Conservation (phyloP, 2,329 filamentous ascomycete genomes). For the Beauveria brongniartii region DNA sequence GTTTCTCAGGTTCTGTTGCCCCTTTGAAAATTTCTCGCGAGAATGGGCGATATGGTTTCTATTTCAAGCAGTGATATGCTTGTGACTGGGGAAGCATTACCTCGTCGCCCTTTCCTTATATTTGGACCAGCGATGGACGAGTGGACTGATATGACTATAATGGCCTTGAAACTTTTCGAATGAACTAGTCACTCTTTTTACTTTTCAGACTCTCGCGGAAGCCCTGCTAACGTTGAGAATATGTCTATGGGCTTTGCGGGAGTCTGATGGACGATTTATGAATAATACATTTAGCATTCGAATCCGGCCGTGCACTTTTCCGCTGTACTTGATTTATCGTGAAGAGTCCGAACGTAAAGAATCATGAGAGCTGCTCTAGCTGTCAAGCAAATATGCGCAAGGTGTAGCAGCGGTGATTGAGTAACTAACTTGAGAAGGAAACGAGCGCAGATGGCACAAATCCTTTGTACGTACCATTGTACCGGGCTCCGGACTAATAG, state of each 20-base stretch:
- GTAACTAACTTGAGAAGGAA: no score
- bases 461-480: no score
- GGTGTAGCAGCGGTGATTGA: no score
- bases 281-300: constrained; percentile 6
- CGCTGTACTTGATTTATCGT: no score
- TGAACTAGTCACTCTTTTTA: neutral
- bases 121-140: constrained; percentile 7
- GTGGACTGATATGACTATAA: constrained; percentile 10
- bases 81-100: neutral
- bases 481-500: no score
- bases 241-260: neutral
- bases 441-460: no score
- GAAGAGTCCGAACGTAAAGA: no score
- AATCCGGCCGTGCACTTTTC: neutral
- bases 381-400: neutral
- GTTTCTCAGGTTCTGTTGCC: neutral
- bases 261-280: neutral
- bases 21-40: neutral
- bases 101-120: neutral
- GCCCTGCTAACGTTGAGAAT: neutral
- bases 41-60: neutral
- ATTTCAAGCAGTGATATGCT: neutral
- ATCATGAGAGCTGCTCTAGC: neutral
- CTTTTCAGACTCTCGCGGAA: neutral
- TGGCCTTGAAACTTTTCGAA: constrained; percentile 1